These are phyloP conservation scores for Petunia secreta DNA, from an alignment of 257 asterid genomes.

Conservation along the genomic window DNA sequence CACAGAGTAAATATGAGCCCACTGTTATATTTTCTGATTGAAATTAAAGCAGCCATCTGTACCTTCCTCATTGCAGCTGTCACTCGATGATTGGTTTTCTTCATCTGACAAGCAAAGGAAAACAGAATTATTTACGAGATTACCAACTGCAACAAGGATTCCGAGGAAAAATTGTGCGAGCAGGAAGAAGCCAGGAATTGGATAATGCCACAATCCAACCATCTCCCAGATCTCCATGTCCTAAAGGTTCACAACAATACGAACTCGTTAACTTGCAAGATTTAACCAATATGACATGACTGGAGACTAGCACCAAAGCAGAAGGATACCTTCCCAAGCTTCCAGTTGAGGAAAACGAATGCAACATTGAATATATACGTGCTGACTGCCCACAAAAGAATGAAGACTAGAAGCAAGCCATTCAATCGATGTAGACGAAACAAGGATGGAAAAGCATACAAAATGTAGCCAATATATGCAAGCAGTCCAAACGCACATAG, in stretches of 20 bases:
- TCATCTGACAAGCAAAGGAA: constrained; percentile 75
- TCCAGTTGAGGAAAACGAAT: constrained; percentile 83
- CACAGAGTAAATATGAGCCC: neutral
- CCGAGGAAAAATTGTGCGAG: constrained; percentile 97
- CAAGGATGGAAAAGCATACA: constrained; percentile 90
- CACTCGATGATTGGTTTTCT: constrained; percentile 61
- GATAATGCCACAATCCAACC: constrained; percentile 98
- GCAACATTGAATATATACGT: constrained; percentile 92
- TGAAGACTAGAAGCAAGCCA: constrained; percentile 96
- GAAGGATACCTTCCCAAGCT: constrained; percentile 78
- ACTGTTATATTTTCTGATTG: constrained; percentile 18
- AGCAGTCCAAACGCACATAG: constrained; percentile 96
- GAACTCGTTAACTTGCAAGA: constrained; percentile 30
- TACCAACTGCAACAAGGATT: constrained; percentile 95
- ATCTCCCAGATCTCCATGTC: constrained; percentile 99
- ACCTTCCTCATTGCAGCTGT: constrained; percentile 79
- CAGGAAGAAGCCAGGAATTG: constrained; percentile 96
- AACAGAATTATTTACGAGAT: constrained; percentile 91
- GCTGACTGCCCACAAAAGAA: constrained; percentile 98
- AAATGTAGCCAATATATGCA: constrained; percentile 87
- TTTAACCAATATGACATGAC: neutral
- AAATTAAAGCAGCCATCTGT: constrained; percentile 30
- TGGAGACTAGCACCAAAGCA: constrained; percentile 32
- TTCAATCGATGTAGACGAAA: constrained; percentile 87
- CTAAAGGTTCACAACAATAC: constrained; percentile 47